These are phyloP conservation scores for Coniella vitis DNA, from an alignment of 2,329 filamentous ascomycete genomes.

Conservation along the genomic window DNA sequence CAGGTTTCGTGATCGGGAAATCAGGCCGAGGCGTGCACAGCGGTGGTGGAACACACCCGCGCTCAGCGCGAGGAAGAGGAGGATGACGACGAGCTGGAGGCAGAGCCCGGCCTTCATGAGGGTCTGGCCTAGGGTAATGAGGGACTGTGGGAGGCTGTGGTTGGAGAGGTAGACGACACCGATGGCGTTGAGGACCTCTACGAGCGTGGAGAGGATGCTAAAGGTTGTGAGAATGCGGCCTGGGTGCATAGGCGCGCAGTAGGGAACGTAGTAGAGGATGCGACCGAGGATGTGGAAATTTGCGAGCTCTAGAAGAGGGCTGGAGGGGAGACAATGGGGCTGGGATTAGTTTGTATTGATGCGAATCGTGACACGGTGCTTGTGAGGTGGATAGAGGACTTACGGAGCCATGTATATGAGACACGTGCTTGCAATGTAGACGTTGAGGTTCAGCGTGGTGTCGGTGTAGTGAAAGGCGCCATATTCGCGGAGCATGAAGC, in stretches of 20 bases:
- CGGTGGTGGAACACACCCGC: conserved; percentile 42
- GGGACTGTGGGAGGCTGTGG: conserved; percentile 28
- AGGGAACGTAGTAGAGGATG: conserved; percentile 51
- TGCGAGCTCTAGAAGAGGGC: conserved; percentile 40
- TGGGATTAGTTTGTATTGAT: too few species aligned
- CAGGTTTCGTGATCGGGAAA: too few species aligned
- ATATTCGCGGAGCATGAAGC: conserved; percentile 38
- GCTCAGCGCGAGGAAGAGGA: conserved; percentile 41
- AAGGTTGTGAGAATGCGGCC: conserved; percentile 34
- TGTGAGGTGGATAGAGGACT: conserved; percentile 17
- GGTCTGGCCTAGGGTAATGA: conserved; percentile 34
- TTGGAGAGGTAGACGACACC: conserved; percentile 44
- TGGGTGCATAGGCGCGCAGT: conserved; percentile 40
- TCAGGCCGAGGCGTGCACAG: conserved; percentile 31
- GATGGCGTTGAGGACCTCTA: conserved; percentile 42
- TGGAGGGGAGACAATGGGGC: conserved; percentile 1
- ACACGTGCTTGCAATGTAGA: conserved; percentile 28
- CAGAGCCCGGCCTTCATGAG: conserved; percentile 45
- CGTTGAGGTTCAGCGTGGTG: conserved; percentile 20
- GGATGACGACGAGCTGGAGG: conserved; percentile 48
- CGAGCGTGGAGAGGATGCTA: conserved; percentile 33
- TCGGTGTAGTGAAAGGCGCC: conserved; percentile 33
- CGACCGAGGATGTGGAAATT: conserved; percentile 52
- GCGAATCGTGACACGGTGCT: too few species aligned
- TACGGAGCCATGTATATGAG: conserved; percentile 33